Percentiles rank a stretch among this genome's conserved stretches.
Evolutionary conservation across 352 stramenopile genomes (phyloP).

Genomic region (Globisporangium orthogonon): DNA sequence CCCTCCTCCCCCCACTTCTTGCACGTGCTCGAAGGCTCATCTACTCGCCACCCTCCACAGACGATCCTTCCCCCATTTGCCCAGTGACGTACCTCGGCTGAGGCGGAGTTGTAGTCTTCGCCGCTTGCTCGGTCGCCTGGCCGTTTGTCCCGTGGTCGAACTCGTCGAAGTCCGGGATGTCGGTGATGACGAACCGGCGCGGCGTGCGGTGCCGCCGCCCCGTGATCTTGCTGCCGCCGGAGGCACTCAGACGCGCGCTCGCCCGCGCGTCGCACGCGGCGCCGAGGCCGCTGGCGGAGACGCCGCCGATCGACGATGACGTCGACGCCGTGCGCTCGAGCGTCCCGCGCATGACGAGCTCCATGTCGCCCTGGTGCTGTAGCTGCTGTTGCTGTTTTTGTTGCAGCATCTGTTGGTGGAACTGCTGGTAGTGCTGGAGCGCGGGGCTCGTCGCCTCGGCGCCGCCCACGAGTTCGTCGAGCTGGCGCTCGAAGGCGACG

Average conservation of each 20-base stretch:
- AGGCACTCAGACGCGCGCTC: neutral
- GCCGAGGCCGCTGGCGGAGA: neutral
- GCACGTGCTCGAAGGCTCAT: too few relatives aligned
- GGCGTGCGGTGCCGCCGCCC: constrained; percentile 48
- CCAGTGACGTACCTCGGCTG: neutral
- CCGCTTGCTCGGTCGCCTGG: constrained; percentile 2
- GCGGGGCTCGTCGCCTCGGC: constrained; percentile 1
- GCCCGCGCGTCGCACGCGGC: constrained; percentile 2
- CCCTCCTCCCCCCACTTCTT: too few relatives aligned
- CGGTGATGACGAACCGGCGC: constrained; percentile 66
- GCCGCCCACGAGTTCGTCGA: constrained; percentile 11
- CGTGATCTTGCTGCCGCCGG: constrained; percentile 31
- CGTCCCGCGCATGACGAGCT: neutral
- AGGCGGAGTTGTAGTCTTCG: constrained; percentile 1
- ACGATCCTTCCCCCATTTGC: too few relatives aligned
- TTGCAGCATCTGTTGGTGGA: neutral
- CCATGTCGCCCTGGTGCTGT: constrained; percentile 2
- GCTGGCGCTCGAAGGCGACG: constrained; percentile 12
- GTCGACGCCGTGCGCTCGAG: constrained; percentile 10
- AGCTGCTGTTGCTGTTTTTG: constrained; percentile 6
- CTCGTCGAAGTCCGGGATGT: constrained; percentile 47
- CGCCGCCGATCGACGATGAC: constrained; percentile 6
- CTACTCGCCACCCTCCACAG: too few relatives aligned
- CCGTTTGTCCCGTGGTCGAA: constrained; percentile 7
- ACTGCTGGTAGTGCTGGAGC: neutral